Conservation (phyloP, 768 basidiomycete genomes). For the Kondoa subrosea region DNA sequence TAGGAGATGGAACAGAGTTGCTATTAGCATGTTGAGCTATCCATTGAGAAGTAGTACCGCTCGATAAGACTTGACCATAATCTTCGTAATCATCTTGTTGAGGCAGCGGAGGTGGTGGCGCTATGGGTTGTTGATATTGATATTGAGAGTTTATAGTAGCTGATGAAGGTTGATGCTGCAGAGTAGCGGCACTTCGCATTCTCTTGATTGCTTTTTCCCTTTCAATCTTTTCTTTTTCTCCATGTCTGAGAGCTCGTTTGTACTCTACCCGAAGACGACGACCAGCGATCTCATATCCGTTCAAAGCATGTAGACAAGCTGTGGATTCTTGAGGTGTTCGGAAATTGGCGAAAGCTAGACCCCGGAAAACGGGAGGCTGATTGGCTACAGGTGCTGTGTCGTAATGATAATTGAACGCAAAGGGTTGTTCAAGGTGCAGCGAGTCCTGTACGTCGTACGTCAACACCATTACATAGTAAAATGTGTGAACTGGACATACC, state of each 20-base stretch:
- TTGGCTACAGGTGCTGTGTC: slow-evolving; percentile 13
- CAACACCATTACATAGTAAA: background rate
- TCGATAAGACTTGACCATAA: slow-evolving; percentile 12
- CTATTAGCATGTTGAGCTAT: background rate
- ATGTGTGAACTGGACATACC: slow-evolving; percentile 41
- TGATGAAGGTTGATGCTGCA: background rate
- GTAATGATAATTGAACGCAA: slow-evolving; percentile 93
- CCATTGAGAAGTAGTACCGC: slow-evolving; percentile 9
- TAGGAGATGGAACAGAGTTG: background rate
- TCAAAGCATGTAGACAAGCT: slow-evolving; percentile 84
- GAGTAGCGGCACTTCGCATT: slow-evolving; percentile 45
- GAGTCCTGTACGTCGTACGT: slow-evolving; percentile 14
- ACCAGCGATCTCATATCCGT: slow-evolving; percentile 89
- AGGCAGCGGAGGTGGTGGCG: slow-evolving; percentile 1
- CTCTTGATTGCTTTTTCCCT: slow-evolving; percentile 93
- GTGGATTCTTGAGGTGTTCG: slow-evolving; percentile 79
- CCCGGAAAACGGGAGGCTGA: slow-evolving; percentile 47
- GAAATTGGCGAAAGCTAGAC: slow-evolving; percentile 96
- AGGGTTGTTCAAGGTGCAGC: slow-evolving; percentile 82
- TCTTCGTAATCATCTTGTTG: slow-evolving; percentile 16
- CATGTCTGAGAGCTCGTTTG: slow-evolving; percentile 97
- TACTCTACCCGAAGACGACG: slow-evolving; percentile 96
- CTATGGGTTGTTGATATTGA: background rate
- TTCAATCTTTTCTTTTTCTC: slow-evolving; percentile 97
- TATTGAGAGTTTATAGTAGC: background rate